Evolutionary conservation across 2,329 filamentous ascomycete species (phyloP).

Genomic region (Hypoxylon sp.): DNA sequence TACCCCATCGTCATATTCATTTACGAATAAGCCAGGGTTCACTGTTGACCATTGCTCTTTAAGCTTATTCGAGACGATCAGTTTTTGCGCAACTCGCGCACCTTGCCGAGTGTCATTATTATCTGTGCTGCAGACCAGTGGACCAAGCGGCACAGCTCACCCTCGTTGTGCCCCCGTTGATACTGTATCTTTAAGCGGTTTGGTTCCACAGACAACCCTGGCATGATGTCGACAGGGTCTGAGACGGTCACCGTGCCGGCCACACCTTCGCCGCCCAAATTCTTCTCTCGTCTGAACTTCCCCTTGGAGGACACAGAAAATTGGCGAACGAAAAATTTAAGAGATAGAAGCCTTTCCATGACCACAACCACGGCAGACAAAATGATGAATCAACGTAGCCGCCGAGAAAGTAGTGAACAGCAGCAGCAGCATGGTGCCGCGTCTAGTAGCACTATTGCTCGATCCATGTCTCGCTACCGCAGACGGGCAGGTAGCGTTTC

Average conservation of each 20-base stretch:
- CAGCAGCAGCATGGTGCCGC: conserved; percentile 41
- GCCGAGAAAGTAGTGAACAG: conserved; percentile 41
- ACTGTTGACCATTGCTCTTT: conserved; percentile 36
- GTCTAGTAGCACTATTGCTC: conserved; percentile 51
- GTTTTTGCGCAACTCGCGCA: conserved; percentile 23
- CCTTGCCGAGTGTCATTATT: conserved; percentile 29
- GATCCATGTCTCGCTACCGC: conserved; percentile 57
- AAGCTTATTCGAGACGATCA: conserved; percentile 36
- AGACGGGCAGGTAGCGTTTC: conserved; percentile 50
- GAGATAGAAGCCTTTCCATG: conserved; percentile 53
- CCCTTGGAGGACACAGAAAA: conserved; percentile 25
- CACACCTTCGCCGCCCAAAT: conserved; percentile 47
- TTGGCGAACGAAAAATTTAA: conserved; percentile 54
- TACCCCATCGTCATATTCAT: conserved; percentile 30
- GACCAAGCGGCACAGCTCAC: conserved; percentile 26
- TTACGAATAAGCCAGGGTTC: conserved; percentile 23
- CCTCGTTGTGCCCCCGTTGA: conserved; percentile 26
- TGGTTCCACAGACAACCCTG: conserved; percentile 41
- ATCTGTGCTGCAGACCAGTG: conserved; percentile 22
- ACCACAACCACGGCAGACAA: conserved; percentile 43
- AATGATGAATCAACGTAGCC: conserved; percentile 35
- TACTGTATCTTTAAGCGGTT: conserved; percentile 38
- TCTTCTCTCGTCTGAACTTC: conserved; percentile 46
- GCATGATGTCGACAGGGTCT: conserved; percentile 40
- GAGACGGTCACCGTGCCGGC: conserved; percentile 42